Evolutionary conservation across 2,329 filamentous ascomycete genomes (phyloP).

Genomic region (Nectriaceae sp.): DNA sequence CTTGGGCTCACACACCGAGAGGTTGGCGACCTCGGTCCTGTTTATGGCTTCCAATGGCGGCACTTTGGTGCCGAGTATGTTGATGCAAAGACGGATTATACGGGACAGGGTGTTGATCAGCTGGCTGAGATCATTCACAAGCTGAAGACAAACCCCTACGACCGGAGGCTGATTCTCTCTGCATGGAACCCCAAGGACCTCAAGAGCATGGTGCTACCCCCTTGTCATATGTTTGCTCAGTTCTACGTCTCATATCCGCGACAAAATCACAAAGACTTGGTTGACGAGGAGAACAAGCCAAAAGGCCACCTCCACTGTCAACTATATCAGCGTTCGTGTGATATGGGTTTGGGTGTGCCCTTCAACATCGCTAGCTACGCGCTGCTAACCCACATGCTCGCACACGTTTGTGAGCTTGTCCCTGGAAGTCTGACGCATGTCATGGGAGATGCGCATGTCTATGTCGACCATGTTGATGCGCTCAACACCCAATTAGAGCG

Average conservation of each 20-base stretch:
- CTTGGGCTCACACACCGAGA: slow-evolving; percentile 80
- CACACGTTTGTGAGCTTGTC: slow-evolving; percentile 79
- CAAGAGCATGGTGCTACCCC: slow-evolving; percentile 85
- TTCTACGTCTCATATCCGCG: slow-evolving; percentile 83
- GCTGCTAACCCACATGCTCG: slow-evolving; percentile 91
- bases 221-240: slow-evolving; percentile 97
- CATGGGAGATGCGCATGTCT: slow-evolving; percentile 98
- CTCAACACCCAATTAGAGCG: slow-evolving; percentile 77
- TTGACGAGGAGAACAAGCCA: slow-evolving; percentile 38
- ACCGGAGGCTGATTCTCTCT: slow-evolving; percentile 84
- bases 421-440: slow-evolving; percentile 90
- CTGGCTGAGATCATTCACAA: slow-evolving; percentile 88
- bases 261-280: slow-evolving; percentile 13
- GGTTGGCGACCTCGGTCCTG: slow-evolving; percentile 87
- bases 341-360: slow-evolving; percentile 95
- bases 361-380: slow-evolving; percentile 98
- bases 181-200: slow-evolving; percentile 94
- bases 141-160: slow-evolving; percentile 79
- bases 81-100: slow-evolving; percentile 78
- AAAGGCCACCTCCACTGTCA: slow-evolving; percentile 81
- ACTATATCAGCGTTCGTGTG: slow-evolving; percentile 90
- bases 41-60: slow-evolving; percentile 98
- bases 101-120: slow-evolving; percentile 88
- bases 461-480: slow-evolving; percentile 88
- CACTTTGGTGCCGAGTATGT: slow-evolving; percentile 94